A percentile compares a stretch with the other conserved stretches of the same genome.
These are phyloP conservation scores for Paspalum notatum DNA, from an alignment of 176 grass and related monocot genomes.

Conservation along the genomic window DNA sequence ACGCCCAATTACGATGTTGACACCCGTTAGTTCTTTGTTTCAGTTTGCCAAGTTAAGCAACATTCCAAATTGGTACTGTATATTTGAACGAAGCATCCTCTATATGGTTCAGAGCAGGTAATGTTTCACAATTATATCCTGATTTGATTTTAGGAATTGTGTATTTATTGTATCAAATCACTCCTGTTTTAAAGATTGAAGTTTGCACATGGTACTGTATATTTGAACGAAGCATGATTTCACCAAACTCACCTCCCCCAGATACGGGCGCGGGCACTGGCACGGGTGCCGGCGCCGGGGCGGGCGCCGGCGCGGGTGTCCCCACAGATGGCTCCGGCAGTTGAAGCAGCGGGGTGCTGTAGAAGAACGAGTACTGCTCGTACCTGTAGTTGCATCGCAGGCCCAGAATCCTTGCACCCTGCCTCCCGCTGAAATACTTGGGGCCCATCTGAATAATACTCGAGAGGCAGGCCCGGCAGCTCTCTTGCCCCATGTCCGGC, in stretches of 20 bases:
- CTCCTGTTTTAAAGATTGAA: too few species aligned
- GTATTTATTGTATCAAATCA: too few species aligned
- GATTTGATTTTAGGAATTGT: too few species aligned
- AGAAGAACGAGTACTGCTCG: conserved; percentile 15
- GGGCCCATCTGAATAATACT: accelerated
- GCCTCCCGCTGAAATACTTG: neutral
- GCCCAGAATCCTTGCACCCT: neutral
- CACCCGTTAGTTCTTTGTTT: too few species aligned
- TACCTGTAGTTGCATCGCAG: conserved; percentile 41
- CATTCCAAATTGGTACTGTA: too few species aligned
- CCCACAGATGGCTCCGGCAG: conserved; percentile 4
- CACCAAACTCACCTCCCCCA: neutral
- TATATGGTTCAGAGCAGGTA: too few species aligned
- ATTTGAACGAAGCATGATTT: too few species aligned
- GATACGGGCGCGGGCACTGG: neutral
- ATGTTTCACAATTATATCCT: too few species aligned
- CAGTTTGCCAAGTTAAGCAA: too few species aligned
- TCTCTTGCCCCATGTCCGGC: conserved; percentile 33
- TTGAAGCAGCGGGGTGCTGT: neutral
- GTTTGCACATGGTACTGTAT: too few species aligned
- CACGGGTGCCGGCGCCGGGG: neutral
- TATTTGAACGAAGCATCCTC: too few species aligned
- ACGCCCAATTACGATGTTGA: too few species aligned
- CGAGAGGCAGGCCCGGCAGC: conserved; percentile 33
- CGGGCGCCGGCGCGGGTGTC: neutral